Percentiles rank a stretch among this genome's conserved stretches.
Evolutionary conservation across 306 rosid species (phyloP).

Genomic region (Malus sylvestris): DNA sequence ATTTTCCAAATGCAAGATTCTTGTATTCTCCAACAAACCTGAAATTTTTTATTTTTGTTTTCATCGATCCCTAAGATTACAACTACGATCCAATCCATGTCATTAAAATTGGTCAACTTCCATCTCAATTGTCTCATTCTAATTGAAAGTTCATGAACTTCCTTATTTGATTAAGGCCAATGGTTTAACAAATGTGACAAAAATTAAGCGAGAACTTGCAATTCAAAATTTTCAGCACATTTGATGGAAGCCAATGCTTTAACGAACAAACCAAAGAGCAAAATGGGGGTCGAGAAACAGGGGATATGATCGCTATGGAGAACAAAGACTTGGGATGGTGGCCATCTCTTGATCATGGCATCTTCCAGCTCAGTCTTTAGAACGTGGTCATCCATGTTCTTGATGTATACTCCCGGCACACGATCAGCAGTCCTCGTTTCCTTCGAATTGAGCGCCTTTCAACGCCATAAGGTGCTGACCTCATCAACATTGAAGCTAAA

Average conservation of each 20-base stretch:
- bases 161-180: neutral
- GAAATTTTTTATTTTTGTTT: neutral
- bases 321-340: conserved; percentile 19
- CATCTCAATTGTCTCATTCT: neutral
- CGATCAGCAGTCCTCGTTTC: neutral
- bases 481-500: conserved; percentile 22
- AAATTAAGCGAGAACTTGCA: neutral
- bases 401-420: conserved; percentile 24
- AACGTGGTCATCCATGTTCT: conserved; percentile 18
- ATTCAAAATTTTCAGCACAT: neutral
- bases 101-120: neutral
- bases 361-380: conserved; percentile 19
- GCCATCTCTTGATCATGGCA: conserved; percentile 29
- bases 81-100: neutral
- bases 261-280: conserved; percentile 12
- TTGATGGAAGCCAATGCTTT: conserved; percentile 2
- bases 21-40: neutral
- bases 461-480: conserved; percentile 26
- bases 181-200: neutral
- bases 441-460: neutral
- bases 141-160: neutral
- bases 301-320: conserved; percentile 25
- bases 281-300: conserved; percentile 12
- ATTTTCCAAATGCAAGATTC: too few species aligned
- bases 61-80: neutral